Base-by-base conservation (phyloP, 148 eudicot genomes). In the Nepenthes gracilis region DNA sequence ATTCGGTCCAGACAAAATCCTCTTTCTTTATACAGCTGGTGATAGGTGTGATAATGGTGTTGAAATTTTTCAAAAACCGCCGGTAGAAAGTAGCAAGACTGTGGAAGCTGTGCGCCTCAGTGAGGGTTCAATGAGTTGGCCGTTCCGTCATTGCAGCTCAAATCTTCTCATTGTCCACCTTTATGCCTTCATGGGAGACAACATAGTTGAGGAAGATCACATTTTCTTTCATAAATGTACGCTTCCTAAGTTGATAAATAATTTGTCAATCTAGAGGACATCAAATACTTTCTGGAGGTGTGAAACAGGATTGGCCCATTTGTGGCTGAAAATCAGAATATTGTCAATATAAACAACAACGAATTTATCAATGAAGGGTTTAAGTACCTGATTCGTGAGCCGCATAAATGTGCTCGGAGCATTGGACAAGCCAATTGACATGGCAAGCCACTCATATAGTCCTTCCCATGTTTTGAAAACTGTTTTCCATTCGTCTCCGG, bases 41-140 rank as follows among this genome's bases (percentile, higher is more conserved):
- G 14, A 2, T 8, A 32, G 60, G 51, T 64, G 60, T 64, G 67
- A 12, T 70, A n/a, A 70, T 45, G 48, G 48, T 45, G 48, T 45
- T 45, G 48, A 45, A 45, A 45, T 45, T 45, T 45, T 11, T 6
- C 6, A 45, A 5, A 11, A 45, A 45, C 6, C 48, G 48, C 48
- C 48, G 48, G 11, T 45, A 45, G 48, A 45, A 45, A 45, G 6
- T 45, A 6, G 6, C 48, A 45, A 45, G 48, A 45, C 48, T 11
- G 11, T 45, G 48, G 48, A 45, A 45, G 48, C 48, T 45, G 6
- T 11, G 48, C 6, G 11, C 48, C 8, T 6, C 48, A 45, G 48
- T 45, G 48, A 45, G 48, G 48, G 48, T 45, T 6, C 8, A 5
- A 11, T 6, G 48, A 45, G 11, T 45, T 5, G 48, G 48, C 48